Percentiles rank a stretch among this genome's conserved stretches.
Conservation (phyloP, 2,329 filamentous ascomycete species). For the Cadophora malorum region DNA sequence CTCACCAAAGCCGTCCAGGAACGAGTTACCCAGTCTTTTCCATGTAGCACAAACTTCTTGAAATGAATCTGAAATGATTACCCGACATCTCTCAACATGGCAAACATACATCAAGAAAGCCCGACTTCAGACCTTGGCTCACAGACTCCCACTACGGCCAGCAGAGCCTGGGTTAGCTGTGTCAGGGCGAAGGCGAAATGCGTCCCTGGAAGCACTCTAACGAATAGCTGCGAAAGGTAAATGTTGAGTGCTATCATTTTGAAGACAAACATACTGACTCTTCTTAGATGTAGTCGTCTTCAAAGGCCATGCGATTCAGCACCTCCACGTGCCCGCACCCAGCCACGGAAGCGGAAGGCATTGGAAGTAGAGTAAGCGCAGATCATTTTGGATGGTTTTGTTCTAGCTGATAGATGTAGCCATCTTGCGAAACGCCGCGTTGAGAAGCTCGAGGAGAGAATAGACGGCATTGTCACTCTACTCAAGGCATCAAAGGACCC, state of each 20-base stretch:
- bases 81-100: neutral
- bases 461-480: slow-evolving; percentile 34
- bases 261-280: neutral
- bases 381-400: neutral
- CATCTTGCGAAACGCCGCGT: slow-evolving; percentile 27
- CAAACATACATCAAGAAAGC: neutral
- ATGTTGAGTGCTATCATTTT: neutral
- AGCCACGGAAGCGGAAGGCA: slow-evolving; percentile 26
- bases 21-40: neutral
- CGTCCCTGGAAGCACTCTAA: slow-evolving; percentile 10
- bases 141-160: slow-evolving; percentile 12
- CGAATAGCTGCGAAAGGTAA: slow-evolving; percentile 29
- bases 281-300: slow-evolving; percentile 33
- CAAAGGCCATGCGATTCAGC: slow-evolving; percentile 31
- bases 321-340: slow-evolving; percentile 17
- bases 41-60: too few relatives aligned
- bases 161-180: slow-evolving; percentile 29
- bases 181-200: slow-evolving; percentile 34
- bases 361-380: slow-evolving; percentile 22
- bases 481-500: slow-evolving; percentile 27
- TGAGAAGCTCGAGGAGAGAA: slow-evolving; percentile 36
- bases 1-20: neutral
- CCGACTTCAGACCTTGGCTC: neutral
- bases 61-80: neutral
- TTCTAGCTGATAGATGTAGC: slow-evolving; percentile 16